Conservation (phyloP, 495 filamentous ascomycete genomes). For the Aspergillus egyptiacus region DNA sequence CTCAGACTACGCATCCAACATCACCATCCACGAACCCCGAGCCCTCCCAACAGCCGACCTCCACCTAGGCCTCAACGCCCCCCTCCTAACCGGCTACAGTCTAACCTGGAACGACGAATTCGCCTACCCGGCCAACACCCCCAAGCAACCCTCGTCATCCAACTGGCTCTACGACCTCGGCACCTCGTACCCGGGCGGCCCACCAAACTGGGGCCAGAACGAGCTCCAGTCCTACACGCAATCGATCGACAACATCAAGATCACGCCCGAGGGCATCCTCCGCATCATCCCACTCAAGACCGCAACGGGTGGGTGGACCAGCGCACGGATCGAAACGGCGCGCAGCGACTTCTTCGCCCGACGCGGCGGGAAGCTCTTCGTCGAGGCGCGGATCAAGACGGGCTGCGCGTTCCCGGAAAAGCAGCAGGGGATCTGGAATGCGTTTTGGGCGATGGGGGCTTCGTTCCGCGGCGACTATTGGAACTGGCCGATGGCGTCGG, state of each 20-base stretch:
- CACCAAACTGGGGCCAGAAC: constrained; percentile 4
- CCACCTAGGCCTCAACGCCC: constrained; percentile 4
- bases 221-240: constrained; percentile 5
- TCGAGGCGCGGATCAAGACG: constrained; percentile 4
- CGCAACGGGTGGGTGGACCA: neutral
- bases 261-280: neutral
- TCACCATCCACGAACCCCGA: neutral
- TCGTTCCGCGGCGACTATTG: constrained; percentile 4
- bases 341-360: constrained; percentile 2
- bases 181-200: neutral
- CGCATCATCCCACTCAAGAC: neutral
- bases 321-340: constrained; percentile 2
- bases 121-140: neutral
- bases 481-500: constrained; percentile 1
- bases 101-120: constrained; percentile 14
- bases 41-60: constrained; percentile 3
- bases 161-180: constrained; percentile 9
- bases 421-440: constrained; percentile 5
- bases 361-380: constrained; percentile 9
- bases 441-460: constrained; percentile 1
- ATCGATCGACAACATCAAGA: neutral
- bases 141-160: neutral
- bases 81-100: constrained; percentile 5
- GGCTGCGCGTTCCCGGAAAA: neutral
- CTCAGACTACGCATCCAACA: neutral